Evolutionary conservation across 345 rosid species (phyloP).

Genomic region (Hibiscus trionum): DNA sequence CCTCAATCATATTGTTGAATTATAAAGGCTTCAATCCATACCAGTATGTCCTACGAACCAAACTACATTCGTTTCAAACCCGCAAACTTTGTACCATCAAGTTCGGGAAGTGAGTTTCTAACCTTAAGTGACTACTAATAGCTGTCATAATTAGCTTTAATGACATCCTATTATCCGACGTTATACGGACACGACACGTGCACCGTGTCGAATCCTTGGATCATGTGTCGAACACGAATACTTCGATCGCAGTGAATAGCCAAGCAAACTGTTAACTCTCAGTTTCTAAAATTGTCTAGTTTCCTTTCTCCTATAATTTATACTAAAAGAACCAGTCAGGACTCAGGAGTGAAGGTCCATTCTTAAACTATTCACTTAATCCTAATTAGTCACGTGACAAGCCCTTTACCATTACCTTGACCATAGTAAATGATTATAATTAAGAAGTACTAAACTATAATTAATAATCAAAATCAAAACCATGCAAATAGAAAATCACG

Average conservation of each 20-base stretch:
- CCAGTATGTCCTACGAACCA: not conserved
- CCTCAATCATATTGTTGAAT: not conserved
- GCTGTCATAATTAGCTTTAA: not conserved
- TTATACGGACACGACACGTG: too few species aligned
- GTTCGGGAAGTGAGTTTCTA: not conserved
- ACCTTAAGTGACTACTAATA: not conserved
- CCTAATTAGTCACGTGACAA: constrained; percentile 5
- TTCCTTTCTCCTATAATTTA: not conserved
- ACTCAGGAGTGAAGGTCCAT: not conserved
- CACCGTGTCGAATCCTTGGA: too few species aligned
- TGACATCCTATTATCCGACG: not conserved
- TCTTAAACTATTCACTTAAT: not conserved
- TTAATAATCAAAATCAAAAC: constrained; percentile 6
- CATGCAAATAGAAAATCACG: constrained; percentile 9
- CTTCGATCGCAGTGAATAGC: too few species aligned
- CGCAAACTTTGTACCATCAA: not conserved
- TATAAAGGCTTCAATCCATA: not conserved
- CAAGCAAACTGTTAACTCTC: too few species aligned
- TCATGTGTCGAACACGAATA: too few species aligned
- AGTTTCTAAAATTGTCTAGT: too few species aligned
- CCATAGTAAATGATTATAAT: not conserved
- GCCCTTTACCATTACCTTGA: not conserved
- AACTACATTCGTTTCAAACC: not conserved
- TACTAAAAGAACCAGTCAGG: not conserved
- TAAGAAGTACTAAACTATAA: not conserved